phyloP scores from a whole-genome alignment of 140 eudicot genomes.

The Stevia rebaudiana region DNA sequence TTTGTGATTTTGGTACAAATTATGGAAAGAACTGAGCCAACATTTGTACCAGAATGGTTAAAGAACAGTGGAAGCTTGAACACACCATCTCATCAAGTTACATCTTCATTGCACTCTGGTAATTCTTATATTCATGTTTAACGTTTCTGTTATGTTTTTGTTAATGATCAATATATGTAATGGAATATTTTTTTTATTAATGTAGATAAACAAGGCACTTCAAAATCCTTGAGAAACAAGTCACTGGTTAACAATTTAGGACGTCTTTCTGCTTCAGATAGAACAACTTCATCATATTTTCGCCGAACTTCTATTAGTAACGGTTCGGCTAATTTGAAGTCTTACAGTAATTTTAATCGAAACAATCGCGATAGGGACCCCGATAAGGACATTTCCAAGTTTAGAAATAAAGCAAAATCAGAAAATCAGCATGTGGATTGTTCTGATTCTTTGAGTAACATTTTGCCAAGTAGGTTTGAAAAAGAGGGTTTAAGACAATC shows the following conservation, averaged over 20 bases:
- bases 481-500: conserved; percentile 65
- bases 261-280: conserved; percentile 44
- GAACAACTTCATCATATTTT: conserved; percentile 54
- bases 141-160: background rate
- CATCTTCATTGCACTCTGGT: conserved; percentile 49
- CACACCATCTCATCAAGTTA: conserved; percentile 32
- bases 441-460: conserved; percentile 45
- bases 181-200: background rate
- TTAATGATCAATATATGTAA: background rate
- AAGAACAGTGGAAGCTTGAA: conserved; percentile 51
- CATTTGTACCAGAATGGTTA: conserved; percentile 86
- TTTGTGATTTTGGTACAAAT: conserved; percentile 38
- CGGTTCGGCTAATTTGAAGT: conserved; percentile 48
- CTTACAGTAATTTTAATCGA: conserved; percentile 60
- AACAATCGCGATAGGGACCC: conserved; percentile 56
- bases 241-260: conserved; percentile 40
- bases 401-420: conserved; percentile 40
- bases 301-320: conserved; percentile 61
- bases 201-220: conserved; percentile 43
- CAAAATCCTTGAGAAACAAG: conserved; percentile 44
- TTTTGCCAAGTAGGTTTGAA: conserved; percentile 43
- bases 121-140: background rate
- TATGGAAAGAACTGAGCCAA: conserved; percentile 93
- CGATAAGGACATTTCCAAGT: conserved; percentile 41
- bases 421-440: conserved; percentile 42